A percentile compares a stretch with the other conserved stretches of the same genome.
Conservation (phyloP, 1,284 basidiomycete species). For the Microbotryum saponariae region DNA sequence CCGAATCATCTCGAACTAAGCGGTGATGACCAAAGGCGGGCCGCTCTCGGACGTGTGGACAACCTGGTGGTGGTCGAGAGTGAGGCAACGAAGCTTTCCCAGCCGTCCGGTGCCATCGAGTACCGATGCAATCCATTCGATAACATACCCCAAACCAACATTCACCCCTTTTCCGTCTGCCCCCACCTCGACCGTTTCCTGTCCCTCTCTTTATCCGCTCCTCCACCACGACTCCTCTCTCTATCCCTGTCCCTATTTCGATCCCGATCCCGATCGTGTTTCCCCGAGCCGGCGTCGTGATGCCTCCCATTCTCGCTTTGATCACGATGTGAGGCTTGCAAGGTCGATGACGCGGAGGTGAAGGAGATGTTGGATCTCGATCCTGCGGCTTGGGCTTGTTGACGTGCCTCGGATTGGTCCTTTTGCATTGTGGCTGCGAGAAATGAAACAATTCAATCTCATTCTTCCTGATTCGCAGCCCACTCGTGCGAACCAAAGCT, state of each 20-base stretch:
- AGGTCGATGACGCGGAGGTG: constrained; percentile 30
- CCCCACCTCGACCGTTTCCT: too few relatives aligned
- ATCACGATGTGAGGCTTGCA: background rate
- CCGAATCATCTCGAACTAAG: too few relatives aligned
- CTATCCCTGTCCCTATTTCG: background rate
- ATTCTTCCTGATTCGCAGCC: constrained; percentile 17
- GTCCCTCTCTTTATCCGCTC: too few relatives aligned
- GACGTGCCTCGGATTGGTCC: constrained; percentile 52
- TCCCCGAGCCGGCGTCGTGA: background rate
- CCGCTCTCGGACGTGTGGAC: too few relatives aligned
- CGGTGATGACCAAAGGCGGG: too few relatives aligned
- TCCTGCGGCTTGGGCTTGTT: constrained; percentile 47
- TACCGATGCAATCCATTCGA: too few relatives aligned
- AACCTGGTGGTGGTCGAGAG: too few relatives aligned
- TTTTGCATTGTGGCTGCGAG: constrained; percentile 50
- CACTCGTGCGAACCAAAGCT: constrained; percentile 47
- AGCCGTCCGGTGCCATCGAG: too few relatives aligned
- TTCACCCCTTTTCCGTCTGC: too few relatives aligned
- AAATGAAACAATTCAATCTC: constrained; percentile 26
- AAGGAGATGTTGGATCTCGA: constrained; percentile 58
- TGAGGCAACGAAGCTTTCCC: too few relatives aligned
- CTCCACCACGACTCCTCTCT: constrained; percentile 3
- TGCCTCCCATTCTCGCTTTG: background rate
- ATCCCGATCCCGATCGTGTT: constrained; percentile 6
- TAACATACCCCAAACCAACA: too few relatives aligned